These are phyloP conservation scores for Tricholoma terreum DNA, from an alignment of 768 basidiomycete species.

Conservation along the genomic window DNA sequence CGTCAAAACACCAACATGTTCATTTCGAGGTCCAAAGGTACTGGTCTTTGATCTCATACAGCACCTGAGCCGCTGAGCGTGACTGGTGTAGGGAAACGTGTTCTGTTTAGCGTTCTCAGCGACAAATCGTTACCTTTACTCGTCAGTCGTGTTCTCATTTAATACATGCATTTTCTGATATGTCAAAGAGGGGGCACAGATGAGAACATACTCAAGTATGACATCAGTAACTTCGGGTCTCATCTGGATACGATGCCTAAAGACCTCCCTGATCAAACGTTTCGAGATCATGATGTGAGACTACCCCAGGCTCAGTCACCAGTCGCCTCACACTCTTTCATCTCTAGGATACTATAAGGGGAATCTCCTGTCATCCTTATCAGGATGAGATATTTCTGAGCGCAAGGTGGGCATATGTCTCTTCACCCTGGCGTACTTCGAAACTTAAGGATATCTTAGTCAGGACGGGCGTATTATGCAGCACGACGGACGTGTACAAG, in stretches of 20 bases:
- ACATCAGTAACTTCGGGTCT: slow-evolving; percentile 39
- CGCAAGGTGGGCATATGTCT: slow-evolving; percentile 47
- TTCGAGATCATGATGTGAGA: slow-evolving; percentile 29
- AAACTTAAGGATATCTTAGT: slow-evolving; percentile 30
- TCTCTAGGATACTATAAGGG: slow-evolving; percentile 62
- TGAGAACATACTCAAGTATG: slow-evolving; percentile 49
- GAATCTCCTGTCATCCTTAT: slow-evolving; percentile 60
- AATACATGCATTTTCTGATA: not conserved
- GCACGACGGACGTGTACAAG: slow-evolving; percentile 51
- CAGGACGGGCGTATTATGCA: slow-evolving; percentile 68
- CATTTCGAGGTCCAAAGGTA: slow-evolving; percentile 49
- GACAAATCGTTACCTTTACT: slow-evolving; percentile 57
- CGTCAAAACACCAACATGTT: slow-evolving; percentile 37
- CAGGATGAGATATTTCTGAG: slow-evolving; percentile 69
- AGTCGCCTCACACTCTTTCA: not conserved
- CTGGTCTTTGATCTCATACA: not conserved
- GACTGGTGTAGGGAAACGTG: slow-evolving; percentile 55
- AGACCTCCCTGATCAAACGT: slow-evolving; percentile 19
- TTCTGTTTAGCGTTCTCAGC: slow-evolving; percentile 72
- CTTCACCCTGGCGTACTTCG: slow-evolving; percentile 7
- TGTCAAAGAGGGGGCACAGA: slow-evolving; percentile 55
- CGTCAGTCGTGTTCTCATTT: slow-evolving; percentile 42
- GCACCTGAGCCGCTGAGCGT: not conserved
- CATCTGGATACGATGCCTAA: slow-evolving; percentile 8
- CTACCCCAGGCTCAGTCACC: not conserved